Evolutionary conservation across 1,284 basidiomycete genomes (phyloP).

Genomic region (Termitomyces sp.): DNA sequence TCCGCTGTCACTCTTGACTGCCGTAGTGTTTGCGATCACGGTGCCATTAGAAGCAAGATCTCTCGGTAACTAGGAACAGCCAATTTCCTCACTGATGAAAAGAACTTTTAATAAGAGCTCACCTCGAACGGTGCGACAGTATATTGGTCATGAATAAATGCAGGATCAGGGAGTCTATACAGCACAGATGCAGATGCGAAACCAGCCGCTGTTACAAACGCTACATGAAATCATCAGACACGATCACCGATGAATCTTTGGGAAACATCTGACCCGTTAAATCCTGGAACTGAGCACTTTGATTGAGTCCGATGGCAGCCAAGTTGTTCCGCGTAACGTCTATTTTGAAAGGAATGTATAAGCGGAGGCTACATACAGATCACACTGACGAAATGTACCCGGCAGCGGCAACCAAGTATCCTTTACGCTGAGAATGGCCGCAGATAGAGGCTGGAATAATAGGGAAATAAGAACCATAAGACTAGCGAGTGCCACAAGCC

Average conservation of each 20-base stretch:
- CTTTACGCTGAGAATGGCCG: slow-evolving; percentile 41
- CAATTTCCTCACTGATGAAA: neutral
- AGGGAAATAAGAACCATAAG: slow-evolving; percentile 42
- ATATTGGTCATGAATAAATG: slow-evolving; percentile 39
- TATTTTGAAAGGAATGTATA: slow-evolving; percentile 12
- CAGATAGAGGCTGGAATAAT: slow-evolving; percentile 45
- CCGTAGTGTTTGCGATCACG: slow-evolving; percentile 41
- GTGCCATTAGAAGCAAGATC: slow-evolving; percentile 30
- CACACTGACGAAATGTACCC: slow-evolving; percentile 22
- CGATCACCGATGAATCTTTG: neutral
- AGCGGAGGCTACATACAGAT: neutral
- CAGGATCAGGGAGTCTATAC: slow-evolving; percentile 38
- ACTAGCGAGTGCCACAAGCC: slow-evolving; percentile 40
- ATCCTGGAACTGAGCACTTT: slow-evolving; percentile 37
- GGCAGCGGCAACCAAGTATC: slow-evolving; percentile 36
- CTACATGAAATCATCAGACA: slow-evolving; percentile 21
- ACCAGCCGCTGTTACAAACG: slow-evolving; percentile 48
- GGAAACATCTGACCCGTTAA: slow-evolving; percentile 34
- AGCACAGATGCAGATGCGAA: slow-evolving; percentile 44
- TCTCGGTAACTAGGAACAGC: slow-evolving; percentile 22
- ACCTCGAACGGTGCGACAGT: slow-evolving; percentile 43
- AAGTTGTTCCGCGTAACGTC: slow-evolving; percentile 33
- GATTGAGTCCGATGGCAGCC: slow-evolving; percentile 38
- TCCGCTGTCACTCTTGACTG: slow-evolving; percentile 37
- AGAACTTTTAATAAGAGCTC: neutral